Base-by-base conservation (phyloP, 192 early-diverging fungal species). In the Coemansia sp. region DNA sequence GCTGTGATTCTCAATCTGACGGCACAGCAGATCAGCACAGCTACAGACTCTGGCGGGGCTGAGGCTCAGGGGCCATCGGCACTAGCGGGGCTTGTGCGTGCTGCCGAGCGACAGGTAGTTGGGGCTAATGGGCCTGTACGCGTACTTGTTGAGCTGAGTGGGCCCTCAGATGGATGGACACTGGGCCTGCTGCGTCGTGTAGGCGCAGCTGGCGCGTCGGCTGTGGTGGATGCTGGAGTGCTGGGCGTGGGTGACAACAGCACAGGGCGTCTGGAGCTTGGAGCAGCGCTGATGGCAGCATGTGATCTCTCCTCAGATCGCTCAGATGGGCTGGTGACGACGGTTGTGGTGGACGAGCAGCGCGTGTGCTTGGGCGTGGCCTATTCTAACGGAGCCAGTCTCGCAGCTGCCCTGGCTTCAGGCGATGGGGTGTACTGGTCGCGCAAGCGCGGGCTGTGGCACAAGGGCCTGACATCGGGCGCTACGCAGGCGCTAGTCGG, bases 401-500 rank as follows among this genome's bases (percentile, higher is more conserved):
- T 99, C 21, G 76, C 85, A 3, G 93, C 95, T 58, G 87, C 95
- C 0, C 73, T 99, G 50, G 82, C 82, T 24, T 87, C 87, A 0
- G 85, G 88, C 5, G 76, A 86, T 48, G 97, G 97, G n/a, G 94
- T 97, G 10, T 99, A 97, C 84, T 91, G 93, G 76, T 94, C 92
- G 35, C 85, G 97, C 48, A 77, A 67, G 13, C 85, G 94, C 43
- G 95, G 94, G 20, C 83, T 99, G 11, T 99, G 97, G 97, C 88
- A 93, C 75, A 99, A 99, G 79, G 97, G 97, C 9, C 82, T 88
- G 40, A 94, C 97, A 1, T 98, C 96, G 0, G 96, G 95, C 35
- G 91, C 97, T 4, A 92, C 91, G n/a, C 97, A 99, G 76, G 82
- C 85, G 34, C 83, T 99, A 58, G 67, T 90, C 34, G 85, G 84